Evolutionary conservation across 2,329 filamentous ascomycete genomes (phyloP), one percentile per base, ranked within the genome.

Genomic region (Aureobasidium pullulans): DNA sequence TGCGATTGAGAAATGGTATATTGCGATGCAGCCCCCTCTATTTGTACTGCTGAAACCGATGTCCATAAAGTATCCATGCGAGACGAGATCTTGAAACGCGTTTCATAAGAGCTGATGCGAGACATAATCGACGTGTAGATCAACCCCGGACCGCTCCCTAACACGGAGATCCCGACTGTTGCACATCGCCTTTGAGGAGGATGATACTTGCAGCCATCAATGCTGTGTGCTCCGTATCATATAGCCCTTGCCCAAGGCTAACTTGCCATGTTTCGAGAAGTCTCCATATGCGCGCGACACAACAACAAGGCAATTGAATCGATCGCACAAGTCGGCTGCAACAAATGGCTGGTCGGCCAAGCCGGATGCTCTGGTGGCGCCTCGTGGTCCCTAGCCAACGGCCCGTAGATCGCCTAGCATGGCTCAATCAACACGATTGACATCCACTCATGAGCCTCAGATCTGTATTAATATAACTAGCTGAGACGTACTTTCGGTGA

Each of bases 401-500:
- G 36, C 23, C 19, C 36, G 48, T 39, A 37, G 48, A 52, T 40
- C 48, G 23, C 23, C 36, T 40, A 40, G 48, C 48, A 52, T 52
- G 48, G 48, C 23, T 52, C 48, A 52, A 23, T 52, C 39, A 52
- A 52, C 48, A 52, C 29, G 36, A 52, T 39, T 56, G 29, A 40
- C 16, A n/a, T 37, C 40, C 40, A 56, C 52, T 46, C 48, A 34
- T 37, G 39, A 56, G 52, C 40, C 40, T 36, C 52, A 37, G 52
- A 56, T 56, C 39, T 46, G 39, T 37, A 28, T 36, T 56, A 46
- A 46, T 56, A 56, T 56, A 46, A 42, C 16, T 34, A 46, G 52
- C 10, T 56, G 52, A 56, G 52, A 56, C 52, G 52, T 56, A 46
- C 52, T 37, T 56, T 29, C 37, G 50, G 29, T 54, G 50, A 54